These are phyloP conservation scores for Umbellularia californica DNA, from an alignment of 164 flowering plant genomes.

Conservation along the genomic window DNA sequence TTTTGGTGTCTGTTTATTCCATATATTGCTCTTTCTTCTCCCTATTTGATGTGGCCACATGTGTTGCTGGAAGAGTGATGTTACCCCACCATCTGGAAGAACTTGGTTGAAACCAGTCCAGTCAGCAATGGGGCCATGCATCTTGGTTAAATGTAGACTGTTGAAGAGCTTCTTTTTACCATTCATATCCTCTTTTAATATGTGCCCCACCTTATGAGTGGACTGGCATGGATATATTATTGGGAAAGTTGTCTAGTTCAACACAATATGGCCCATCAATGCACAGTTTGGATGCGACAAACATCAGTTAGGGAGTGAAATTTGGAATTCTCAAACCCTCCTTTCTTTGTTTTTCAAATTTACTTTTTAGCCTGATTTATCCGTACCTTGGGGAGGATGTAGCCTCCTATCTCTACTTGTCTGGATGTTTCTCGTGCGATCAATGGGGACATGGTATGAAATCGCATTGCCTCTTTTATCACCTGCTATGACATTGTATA, in stretches of 20 bases:
- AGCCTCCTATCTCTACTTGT: slow-evolving; percentile 79
- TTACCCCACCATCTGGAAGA: no score
- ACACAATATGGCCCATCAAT: no score
- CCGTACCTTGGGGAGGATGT: slow-evolving; percentile 83
- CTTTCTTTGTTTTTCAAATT: background rate
- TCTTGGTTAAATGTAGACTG: background rate
- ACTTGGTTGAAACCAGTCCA: no score
- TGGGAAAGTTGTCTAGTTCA: no score
- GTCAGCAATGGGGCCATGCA: background rate
- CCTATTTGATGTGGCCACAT: no score
- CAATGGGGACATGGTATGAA: slow-evolving; percentile 76
- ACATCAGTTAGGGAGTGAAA: background rate
- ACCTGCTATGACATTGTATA: slow-evolving; percentile 41
- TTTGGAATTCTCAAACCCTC: background rate
- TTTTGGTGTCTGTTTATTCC: no score
- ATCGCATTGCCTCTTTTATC: slow-evolving; percentile 88
- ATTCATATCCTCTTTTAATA: background rate
- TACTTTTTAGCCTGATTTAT: background rate
- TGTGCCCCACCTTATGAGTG: background rate
- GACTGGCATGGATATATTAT: background rate
- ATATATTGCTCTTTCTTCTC: no score
- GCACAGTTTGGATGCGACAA: background rate
- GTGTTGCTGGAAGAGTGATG: no score
- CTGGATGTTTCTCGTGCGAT: slow-evolving; percentile 86
- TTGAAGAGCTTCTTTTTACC: background rate